These are phyloP conservation scores for Aspergillus homomorphus DNA, from an alignment of 495 filamentous ascomycete species.

Conservation along the genomic window DNA sequence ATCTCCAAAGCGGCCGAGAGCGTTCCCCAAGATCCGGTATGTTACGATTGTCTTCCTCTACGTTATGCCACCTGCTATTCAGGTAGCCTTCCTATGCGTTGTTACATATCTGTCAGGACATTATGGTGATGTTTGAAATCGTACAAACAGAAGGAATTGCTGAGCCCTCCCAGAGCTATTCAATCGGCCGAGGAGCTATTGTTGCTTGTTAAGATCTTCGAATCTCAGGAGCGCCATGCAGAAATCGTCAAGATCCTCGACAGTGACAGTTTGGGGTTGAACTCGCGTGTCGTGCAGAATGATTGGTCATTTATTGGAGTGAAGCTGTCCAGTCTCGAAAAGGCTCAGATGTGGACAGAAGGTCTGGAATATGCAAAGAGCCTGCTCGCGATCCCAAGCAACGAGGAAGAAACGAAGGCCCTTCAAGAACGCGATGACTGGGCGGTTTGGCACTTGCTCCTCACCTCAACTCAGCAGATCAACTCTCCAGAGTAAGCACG, in stretches of 20 bases:
- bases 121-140: constrained; percentile 20
- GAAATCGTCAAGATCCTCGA: constrained; percentile 52
- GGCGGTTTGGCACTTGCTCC: constrained; percentile 52
- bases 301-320: constrained; percentile 49
- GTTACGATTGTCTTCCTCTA: constrained; percentile 9
- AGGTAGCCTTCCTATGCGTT: constrained; percentile 3
- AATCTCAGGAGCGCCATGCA: constrained; percentile 39
- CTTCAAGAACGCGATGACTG: constrained; percentile 54
- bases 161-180: constrained; percentile 49
- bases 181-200: constrained; percentile 54
- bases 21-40: constrained; percentile 46
- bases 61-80: not conserved
- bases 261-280: constrained; percentile 48
- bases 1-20: constrained; percentile 54
- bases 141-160: constrained; percentile 35
- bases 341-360: constrained; percentile 45
- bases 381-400: constrained; percentile 35
- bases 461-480: constrained; percentile 27
- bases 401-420: constrained; percentile 30
- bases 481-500: constrained; percentile 33
- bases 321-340: constrained; percentile 45
- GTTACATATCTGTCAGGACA: not conserved
- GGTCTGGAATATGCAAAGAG: constrained; percentile 42
- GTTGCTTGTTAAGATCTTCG: constrained; percentile 51
- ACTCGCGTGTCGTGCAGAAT: constrained; percentile 49